Evolutionary conservation across 2,329 filamentous ascomycete species (phyloP), one percentile per base, ranked within the genome.

Genomic region (Fusarium euwallaceae): DNA sequence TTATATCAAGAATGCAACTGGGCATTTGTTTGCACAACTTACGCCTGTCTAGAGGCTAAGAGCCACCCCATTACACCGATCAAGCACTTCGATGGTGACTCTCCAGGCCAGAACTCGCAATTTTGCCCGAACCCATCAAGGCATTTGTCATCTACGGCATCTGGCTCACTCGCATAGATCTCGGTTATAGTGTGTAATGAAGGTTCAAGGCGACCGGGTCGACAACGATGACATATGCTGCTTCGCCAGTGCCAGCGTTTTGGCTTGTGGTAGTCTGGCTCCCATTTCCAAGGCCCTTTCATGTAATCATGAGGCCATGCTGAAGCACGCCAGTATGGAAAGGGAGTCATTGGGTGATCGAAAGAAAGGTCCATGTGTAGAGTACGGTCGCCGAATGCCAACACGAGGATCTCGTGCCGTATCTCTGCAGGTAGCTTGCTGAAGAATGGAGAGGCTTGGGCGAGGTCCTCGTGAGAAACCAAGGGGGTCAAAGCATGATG

Each of bases 231-330:
- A 6, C 69, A 71, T 14, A 69, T 55, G 1, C 67, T 70, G 1
- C 69, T 64, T 1, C 69, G 51, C 67, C 69, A 71, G 0, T 67
- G 53, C 69, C 69, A 70, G 0, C 5, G 36, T 11, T 24, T 71
- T 0, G 67, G 58, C 4, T 9, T 24, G 17, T 1, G 29, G 11
- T 0, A 16, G 8, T 71, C 61, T 1, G 66, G 1, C 6, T 32
- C 17, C 27, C 27, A 53, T 8, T 53, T 32, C 48, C 48, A 53
- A 53, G 48, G 27, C 17, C 48, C 48, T 8, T 53, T 12, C 48
- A 53, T 53, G 27, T 53, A 53, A 32, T 53, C 48, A n/a, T 53
- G 48, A 6, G 48, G 48, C 48, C 48, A 53, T n/a, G 48, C 48
- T n/a, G 27, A 53, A 53, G 27, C 17, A 1, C 27, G 48, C 48